Conservation (phyloP, 2,329 filamentous ascomycete genomes). For the Iodosphaeria phyllophila region DNA sequence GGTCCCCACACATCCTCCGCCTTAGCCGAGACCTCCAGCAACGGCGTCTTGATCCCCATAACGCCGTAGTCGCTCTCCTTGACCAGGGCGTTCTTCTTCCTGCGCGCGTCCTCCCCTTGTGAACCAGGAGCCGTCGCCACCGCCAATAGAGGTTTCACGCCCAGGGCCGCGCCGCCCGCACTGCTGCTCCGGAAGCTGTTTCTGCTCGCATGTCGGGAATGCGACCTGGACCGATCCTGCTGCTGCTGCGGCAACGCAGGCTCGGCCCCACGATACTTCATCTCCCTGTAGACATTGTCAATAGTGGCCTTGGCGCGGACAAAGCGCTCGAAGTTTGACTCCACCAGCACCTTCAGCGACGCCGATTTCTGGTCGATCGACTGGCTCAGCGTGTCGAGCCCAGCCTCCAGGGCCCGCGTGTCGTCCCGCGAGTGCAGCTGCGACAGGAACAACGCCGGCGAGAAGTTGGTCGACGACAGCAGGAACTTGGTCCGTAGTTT, state of each 20-base stretch:
- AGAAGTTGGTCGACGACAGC: conserved; percentile 89
- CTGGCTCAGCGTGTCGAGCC: conserved; percentile 67
- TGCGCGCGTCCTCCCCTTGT: conserved; percentile 30
- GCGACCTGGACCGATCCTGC: conserved; percentile 25
- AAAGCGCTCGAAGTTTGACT: conserved; percentile 96
- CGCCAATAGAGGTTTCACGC: conserved; percentile 20
- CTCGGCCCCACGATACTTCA: conserved; percentile 56
- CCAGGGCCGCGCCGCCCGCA: conserved; percentile 15
- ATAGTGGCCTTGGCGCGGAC: conserved; percentile 95
- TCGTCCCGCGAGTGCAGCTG: conserved; percentile 79
- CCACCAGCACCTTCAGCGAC: conserved; percentile 86
- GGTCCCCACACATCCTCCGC: conserved; percentile 97
- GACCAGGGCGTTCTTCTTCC: conserved; percentile 78
- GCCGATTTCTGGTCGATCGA: conserved; percentile 98
- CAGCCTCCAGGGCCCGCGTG: conserved; percentile 60
- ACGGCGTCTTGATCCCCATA: conserved; percentile 68
- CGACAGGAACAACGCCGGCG: conserved; percentile 76
- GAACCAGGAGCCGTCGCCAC: conserved; percentile 18
- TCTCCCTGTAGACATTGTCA: conserved; percentile 96
- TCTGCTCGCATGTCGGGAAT: conserved; percentile 50
- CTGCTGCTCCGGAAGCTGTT: conserved; percentile 41
- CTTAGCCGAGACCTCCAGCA: conserved; percentile 81
- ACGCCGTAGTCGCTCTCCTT: conserved; percentile 91
- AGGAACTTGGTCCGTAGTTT: conserved; percentile 70
- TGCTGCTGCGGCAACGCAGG: conserved; percentile 22